Conservation (phyloP, 768 basidiomycete species). For the Amanita pallidorosea region DNA sequence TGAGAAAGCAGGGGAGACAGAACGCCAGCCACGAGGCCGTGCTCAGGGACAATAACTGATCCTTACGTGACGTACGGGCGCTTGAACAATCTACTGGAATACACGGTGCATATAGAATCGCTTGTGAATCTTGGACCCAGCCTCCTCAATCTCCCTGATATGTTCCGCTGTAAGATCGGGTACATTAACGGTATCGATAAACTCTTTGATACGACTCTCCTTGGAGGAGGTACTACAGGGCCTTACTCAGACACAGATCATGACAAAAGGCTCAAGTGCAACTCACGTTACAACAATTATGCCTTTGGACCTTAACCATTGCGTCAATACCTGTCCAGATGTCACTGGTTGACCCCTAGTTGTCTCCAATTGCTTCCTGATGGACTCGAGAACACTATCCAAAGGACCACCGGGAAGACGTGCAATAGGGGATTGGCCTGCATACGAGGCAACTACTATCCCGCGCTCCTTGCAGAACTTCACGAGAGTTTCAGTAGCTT, state of each 20-base stretch:
- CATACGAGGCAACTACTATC: conserved; percentile 59
- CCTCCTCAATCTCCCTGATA: conserved; percentile 48
- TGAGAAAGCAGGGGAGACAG: neutral
- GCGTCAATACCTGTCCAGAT: conserved; percentile 52
- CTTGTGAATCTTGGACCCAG: conserved; percentile 36
- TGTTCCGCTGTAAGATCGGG: conserved; percentile 51
- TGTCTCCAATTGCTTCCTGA: conserved; percentile 40
- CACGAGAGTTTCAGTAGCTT: conserved; percentile 43
- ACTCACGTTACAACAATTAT: conserved; percentile 57
- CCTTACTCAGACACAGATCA: neutral
- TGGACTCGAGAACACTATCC: conserved; percentile 38
- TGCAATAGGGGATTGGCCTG: conserved; percentile 38
- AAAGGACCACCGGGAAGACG: conserved; percentile 45
- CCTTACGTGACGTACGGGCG: neutral
- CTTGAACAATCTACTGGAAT: neutral
- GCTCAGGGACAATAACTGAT: neutral
- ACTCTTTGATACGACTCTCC: conserved; percentile 33
- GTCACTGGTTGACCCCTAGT: conserved; percentile 31
- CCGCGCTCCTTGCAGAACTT: conserved; percentile 42
- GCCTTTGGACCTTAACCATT: conserved; percentile 58
- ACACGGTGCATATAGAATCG: conserved; percentile 24
- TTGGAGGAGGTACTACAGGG: conserved; percentile 35
- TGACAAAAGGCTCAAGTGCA: neutral
- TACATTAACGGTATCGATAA: conserved; percentile 24
- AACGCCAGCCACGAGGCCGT: neutral